Conservation (phyloP, 257 asterid genomes). For the Solanum virginianum region DNA sequence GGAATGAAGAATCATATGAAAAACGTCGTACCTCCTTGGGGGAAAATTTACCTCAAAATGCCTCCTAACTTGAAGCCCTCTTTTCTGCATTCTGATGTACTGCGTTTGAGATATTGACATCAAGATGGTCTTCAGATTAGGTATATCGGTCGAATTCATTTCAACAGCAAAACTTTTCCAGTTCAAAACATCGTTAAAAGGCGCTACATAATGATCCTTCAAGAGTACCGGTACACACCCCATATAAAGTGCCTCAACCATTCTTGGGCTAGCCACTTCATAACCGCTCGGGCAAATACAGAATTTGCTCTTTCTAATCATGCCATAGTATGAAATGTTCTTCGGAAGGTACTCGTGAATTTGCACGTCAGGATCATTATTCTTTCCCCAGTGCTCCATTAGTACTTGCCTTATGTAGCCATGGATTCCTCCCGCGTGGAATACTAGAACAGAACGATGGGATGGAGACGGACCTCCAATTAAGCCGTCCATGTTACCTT, state of each 20-base stretch:
- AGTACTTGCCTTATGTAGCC: slow-evolving; percentile 38
- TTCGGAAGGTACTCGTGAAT: slow-evolving; percentile 36
- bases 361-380: slow-evolving; percentile 23
- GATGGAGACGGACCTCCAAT: slow-evolving; percentile 39
- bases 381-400: slow-evolving; percentile 38
- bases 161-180: slow-evolving; percentile 36
- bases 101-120: slow-evolving; percentile 11
- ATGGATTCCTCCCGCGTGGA: slow-evolving; percentile 46
- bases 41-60: slow-evolving; percentile 52
- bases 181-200: slow-evolving; percentile 40
- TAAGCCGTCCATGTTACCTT: slow-evolving; percentile 37
- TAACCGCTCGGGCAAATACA: slow-evolving; percentile 54
- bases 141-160: slow-evolving; percentile 16
- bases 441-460: slow-evolving; percentile 30
- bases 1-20: slow-evolving; percentile 51
- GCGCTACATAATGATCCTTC: slow-evolving; percentile 38
- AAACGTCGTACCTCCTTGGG: slow-evolving; percentile 38
- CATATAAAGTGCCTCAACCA: slow-evolving; percentile 53
- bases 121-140: slow-evolving; percentile 36
- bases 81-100: slow-evolving; percentile 33
- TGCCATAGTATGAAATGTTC: slow-evolving; percentile 27
- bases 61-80: slow-evolving; percentile 24
- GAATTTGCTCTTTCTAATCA: slow-evolving; percentile 47
- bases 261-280: slow-evolving; percentile 61
- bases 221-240: slow-evolving; percentile 52